A percentile compares a stretch with the other conserved stretches of the same genome.
Conservation (phyloP, 441 rosid genomes). For the Omphalea diandra region DNA sequence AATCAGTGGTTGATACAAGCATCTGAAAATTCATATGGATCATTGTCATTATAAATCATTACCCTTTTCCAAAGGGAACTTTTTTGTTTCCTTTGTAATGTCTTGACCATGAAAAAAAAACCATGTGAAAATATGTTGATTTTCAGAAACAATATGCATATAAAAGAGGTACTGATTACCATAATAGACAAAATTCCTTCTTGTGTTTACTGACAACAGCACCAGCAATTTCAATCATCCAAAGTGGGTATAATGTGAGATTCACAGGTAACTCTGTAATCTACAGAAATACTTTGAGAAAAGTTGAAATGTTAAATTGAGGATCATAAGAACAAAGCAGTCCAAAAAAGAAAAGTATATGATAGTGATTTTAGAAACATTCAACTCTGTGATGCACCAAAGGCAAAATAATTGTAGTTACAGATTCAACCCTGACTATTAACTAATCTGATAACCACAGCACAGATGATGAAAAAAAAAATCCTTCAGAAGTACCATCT, state of each 20-base stretch:
- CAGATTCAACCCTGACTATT: not conserved
- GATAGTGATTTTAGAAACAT: too few species aligned
- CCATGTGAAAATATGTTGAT: not conserved
- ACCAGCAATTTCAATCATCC: slow-evolving; percentile 7
- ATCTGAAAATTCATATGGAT: not conserved
- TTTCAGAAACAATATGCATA: not conserved
- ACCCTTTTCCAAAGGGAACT: not conserved
- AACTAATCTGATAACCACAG: not conserved
- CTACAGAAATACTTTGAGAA: not conserved
- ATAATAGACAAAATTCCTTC: not conserved
- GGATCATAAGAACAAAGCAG: not conserved
- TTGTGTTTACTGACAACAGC: not conserved
- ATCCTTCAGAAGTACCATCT: not conserved
- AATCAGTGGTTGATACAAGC: not conserved
- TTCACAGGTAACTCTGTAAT: not conserved
- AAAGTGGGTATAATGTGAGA: slow-evolving; percentile 6
- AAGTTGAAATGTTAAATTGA: not conserved
- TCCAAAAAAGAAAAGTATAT: not conserved
- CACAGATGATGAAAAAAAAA: not conserved
- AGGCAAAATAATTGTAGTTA: not conserved
- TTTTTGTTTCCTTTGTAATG: not conserved
- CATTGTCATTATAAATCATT: not conserved
- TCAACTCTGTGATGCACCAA: not conserved
- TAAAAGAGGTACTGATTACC: not conserved
- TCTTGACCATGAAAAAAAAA: too few species aligned